Evolutionary conservation across 805 yeast genomes (phyloP).

Genomic region (Phaffomyces opuntiae): DNA sequence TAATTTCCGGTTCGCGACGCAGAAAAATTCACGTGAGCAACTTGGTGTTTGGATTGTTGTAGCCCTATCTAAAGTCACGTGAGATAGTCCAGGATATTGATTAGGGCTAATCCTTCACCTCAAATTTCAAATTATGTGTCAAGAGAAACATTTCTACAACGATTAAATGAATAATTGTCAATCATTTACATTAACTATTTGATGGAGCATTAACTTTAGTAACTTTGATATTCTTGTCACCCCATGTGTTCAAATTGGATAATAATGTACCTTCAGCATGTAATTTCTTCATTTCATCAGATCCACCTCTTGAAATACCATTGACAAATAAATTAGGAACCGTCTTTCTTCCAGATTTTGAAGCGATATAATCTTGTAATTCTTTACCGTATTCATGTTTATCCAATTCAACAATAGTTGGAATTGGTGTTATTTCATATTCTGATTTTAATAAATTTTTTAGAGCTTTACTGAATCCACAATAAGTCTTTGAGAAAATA

Average conservation of each 20-base stretch:
- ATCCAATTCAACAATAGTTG: slow-evolving; percentile 75
- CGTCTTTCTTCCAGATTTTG: slow-evolving; percentile 69
- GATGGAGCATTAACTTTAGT: slow-evolving; percentile 51
- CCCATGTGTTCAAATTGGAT: slow-evolving; percentile 53
- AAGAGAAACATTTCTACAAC: not conserved
- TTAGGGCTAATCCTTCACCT: too few species aligned
- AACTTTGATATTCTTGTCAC: slow-evolving; percentile 42
- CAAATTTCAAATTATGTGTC: too few species aligned
- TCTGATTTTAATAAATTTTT: slow-evolving; percentile 57
- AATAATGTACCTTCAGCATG: slow-evolving; percentile 53
- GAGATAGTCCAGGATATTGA: too few species aligned
- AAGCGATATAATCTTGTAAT: slow-evolving; percentile 65
- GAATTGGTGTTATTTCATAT: slow-evolving; percentile 68
- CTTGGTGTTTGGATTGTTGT: too few species aligned
- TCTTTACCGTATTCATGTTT: slow-evolving; percentile 67
- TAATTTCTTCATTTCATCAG: slow-evolving; percentile 66
- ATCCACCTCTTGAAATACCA: slow-evolving; percentile 78
- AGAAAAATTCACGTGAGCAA: too few species aligned
- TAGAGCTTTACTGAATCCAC: slow-evolving; percentile 73
- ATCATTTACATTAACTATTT: slow-evolving; percentile 24
- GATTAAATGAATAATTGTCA: not conserved
- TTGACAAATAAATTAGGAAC: slow-evolving; percentile 86
- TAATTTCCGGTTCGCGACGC: too few species aligned
- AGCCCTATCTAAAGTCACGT: too few species aligned
- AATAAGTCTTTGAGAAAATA: slow-evolving; percentile 45